Base-by-base conservation (phyloP, 352 stramenopile genomes). In the Globisporangium uncinulatum region DNA sequence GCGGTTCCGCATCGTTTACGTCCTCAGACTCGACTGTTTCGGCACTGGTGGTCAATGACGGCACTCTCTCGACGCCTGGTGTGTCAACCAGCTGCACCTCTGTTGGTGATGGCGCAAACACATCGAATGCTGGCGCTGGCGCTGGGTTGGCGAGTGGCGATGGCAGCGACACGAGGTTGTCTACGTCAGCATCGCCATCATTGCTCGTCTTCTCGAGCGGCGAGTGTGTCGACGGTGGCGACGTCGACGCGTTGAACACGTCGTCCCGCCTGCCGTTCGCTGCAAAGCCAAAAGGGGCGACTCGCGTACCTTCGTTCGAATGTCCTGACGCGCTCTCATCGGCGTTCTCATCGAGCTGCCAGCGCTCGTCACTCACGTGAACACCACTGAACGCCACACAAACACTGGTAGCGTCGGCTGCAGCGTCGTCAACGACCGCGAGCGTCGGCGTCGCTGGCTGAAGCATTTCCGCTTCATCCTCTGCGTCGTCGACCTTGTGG, bases 121-220 rank as follows among this genome's bases (percentile, higher is more conserved):
- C 56, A 44, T 65, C 61, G 51, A 67, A 64, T 15, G 11, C 15
- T 32, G 61, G 2, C 6, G 10, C 29, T 4, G 46, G 13, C 8
- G 54, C 8, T 15, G 37, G 8, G 13, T 11, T 53, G 0, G 65
- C 63, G 43, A 77, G 63, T 6, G 77, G 70, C 21, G 71, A 84
- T 32, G 77, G 69, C 44, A 83, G 54, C 41, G 73, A 74, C 6
- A 84, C 59, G 47, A 82, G 59, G 24, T 71, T 62, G 6, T 62
- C 39, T 21, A 36, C 32, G 8, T 15, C 14, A 24, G 14, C 17
- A 7, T 14, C 34, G n/a, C 10, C 10, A 13, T 13, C 34, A 13
- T 13, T 39, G 4, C 42, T 14, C 24, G 43, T 14, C 10, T 43
- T 13, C 7, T 13, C 7, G 2, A 39, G 34, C 34, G 34, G 2